Percentiles rank a stretch among this genome's conserved stretches.
Conservation (phyloP, 441 rosid species). For the Codiaeum variegatum region DNA sequence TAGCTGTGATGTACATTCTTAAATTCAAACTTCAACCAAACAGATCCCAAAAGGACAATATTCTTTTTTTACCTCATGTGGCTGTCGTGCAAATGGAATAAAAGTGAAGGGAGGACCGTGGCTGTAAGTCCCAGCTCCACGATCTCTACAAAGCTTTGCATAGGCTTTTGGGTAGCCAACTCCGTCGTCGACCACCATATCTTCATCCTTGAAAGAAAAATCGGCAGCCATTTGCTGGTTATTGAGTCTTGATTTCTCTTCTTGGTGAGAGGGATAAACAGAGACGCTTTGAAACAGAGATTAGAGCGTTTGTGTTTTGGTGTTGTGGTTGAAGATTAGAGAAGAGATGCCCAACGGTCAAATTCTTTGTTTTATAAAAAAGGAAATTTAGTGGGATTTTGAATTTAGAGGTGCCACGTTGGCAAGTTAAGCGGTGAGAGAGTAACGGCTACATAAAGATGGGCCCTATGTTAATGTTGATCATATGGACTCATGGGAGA, state of each 20-base stretch:
- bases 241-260: constrained; percentile 12
- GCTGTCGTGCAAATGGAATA: constrained; percentile 53
- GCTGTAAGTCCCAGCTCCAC: constrained; percentile 31
- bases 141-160: constrained; percentile 59
- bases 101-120: constrained; percentile 77
- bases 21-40: not conserved
- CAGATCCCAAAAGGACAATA: not conserved
- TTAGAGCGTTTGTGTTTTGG: constrained; percentile 1
- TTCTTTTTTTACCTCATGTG: constrained; percentile 44
- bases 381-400: constrained; percentile 15
- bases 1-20: not conserved
- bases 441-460: constrained; percentile 33
- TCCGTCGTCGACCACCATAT: constrained; percentile 53
- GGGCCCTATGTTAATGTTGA: constrained; percentile 13
- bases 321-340: constrained; percentile 15
- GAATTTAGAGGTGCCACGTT: constrained; percentile 24
- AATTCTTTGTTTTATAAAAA: constrained; percentile 17
- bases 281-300: not conserved
- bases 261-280: not conserved
- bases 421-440: constrained; percentile 11
- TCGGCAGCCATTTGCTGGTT: constrained; percentile 34
- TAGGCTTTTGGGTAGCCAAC: constrained; percentile 77
- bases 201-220: constrained; percentile 44
- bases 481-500: not conserved
- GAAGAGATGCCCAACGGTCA: constrained; percentile 41